Conservation (phyloP, 2,329 filamentous ascomycete genomes). For the Cordyceps farinosa region DNA sequence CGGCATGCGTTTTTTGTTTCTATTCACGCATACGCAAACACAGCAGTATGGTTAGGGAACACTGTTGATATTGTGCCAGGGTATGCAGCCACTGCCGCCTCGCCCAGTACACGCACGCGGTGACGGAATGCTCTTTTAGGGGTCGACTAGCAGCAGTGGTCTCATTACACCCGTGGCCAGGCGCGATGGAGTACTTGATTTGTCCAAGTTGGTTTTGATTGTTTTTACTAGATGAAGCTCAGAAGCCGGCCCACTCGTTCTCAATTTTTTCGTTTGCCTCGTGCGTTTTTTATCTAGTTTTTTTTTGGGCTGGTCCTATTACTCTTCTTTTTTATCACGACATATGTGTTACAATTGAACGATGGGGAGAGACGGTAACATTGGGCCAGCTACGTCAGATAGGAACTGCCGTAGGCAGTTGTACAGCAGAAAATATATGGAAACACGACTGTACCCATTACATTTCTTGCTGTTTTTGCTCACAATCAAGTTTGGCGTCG, state of each 20-base stretch:
- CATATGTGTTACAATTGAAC: conserved; percentile 10
- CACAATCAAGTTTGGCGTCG: not conserved
- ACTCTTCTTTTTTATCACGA: not conserved
- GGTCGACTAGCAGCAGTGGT: not conserved
- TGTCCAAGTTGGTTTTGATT: not conserved
- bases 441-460: not conserved
- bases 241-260: conserved; percentile 9
- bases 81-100: not conserved
- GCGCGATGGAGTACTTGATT: conserved; percentile 15
- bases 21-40: conserved; percentile 14
- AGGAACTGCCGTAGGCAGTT: not conserved
- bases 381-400: conserved; percentile 3
- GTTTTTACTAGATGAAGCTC: conserved; percentile 7
- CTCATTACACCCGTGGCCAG: conserved; percentile 4
- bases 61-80: not conserved
- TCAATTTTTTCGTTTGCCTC: conserved; percentile 6
- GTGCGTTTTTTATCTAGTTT: not conserved
- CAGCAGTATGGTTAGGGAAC: not conserved
- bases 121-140: conserved; percentile 1
- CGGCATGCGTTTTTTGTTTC: not conserved
- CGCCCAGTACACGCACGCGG: not conserved
- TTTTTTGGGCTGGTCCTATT: conserved; percentile 5
- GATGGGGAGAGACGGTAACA: not conserved
- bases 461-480: not conserved
- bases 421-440: conserved; percentile 7